These are phyloP conservation scores for Pyrus pyrifolia DNA, from an alignment of 306 rosid species.

Conservation along the genomic window DNA sequence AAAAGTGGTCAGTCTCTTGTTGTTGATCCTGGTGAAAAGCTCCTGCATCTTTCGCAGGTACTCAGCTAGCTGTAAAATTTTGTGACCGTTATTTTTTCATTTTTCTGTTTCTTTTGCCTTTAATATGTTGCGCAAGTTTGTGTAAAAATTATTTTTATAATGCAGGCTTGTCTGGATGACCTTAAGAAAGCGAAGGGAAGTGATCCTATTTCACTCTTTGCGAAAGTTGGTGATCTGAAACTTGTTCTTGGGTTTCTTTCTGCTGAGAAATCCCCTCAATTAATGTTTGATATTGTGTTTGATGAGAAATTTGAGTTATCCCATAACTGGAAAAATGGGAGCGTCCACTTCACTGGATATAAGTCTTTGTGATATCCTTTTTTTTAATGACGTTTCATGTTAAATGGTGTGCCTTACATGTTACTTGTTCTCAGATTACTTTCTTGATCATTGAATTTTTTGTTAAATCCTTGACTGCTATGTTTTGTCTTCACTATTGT, in stretches of 20 bases:
- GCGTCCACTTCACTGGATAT: slow-evolving; percentile 56
- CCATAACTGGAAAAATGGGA: slow-evolving; percentile 60
- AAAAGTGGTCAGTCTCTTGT: slow-evolving; percentile 37
- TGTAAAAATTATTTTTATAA: not conserved
- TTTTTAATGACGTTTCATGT: not conserved
- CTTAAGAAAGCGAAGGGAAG: slow-evolving; percentile 42
- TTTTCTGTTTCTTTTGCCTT: not conserved
- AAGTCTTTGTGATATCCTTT: slow-evolving; percentile 39
- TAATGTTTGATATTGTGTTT: slow-evolving; percentile 53
- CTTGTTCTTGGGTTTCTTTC: slow-evolving; percentile 57
- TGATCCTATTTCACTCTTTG: slow-evolving; percentile 44
- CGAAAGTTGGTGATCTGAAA: slow-evolving; percentile 40
- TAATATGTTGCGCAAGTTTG: not conserved
- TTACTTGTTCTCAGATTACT: not conserved
- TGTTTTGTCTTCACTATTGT: slow-evolving; percentile 17
- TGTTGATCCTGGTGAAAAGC: slow-evolving; percentile 26
- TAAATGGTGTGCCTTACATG: slow-evolving; percentile 4
- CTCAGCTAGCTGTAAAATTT: slow-evolving; percentile 2
- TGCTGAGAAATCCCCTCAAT: slow-evolving; percentile 45
- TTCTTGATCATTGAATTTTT: not conserved
- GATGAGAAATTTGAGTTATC: slow-evolving; percentile 59
- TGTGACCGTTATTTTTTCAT: not conserved
- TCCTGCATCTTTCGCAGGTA: slow-evolving; percentile 52
- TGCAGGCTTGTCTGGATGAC: slow-evolving; percentile 59
- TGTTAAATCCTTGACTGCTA: slow-evolving; percentile 36